Base-by-base conservation (phyloP, 208 protist genomes). In the Wallacemonas sp. region DNA sequence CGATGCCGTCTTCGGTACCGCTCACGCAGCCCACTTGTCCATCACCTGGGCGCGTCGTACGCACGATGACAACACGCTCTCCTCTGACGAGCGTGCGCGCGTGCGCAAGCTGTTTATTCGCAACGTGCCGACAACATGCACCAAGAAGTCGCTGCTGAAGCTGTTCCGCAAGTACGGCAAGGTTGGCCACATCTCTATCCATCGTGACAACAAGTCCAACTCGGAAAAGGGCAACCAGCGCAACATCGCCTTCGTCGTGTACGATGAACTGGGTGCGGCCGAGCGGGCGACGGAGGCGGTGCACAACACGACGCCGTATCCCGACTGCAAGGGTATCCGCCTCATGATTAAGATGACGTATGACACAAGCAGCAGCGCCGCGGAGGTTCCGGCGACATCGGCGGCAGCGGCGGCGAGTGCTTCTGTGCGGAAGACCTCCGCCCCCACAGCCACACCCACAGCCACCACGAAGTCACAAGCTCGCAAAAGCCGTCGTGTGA, bases 51-150 rank as follows among this genome's bases (percentile, higher is more conserved):
- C 88, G 3, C 67, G 69, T 27, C 66, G 75, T 15, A 69, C 90
- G 61, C 88, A 94, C 51, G 88, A 95, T 66, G 61, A 58, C 46
- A 77, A 77, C 55, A 70, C 79, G 15, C 83, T 84, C 11, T 66
- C 82, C 27, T 73, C 81, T 14, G 75, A 90, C 26, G 86, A 81
- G 53, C 75, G 82, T 22, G 44, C 54, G 30, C 67, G 72, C 28
- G 89, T 91, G 39, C 67, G 68, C 4, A 95, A 95, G 68, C 68
- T 95, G n/a, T 95, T 95, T 58, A 78, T 95, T 26, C 85, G 89
- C 34, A 95, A 95, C 67, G 81, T 95, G 14, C 89, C 88, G 8
- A 60, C 73, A 15, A 73, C 88, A 30, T 71, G 90, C 8, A 86
- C 72, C 9, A 28, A 69, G 33, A 61, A 60, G 21, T 72, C 72